phyloP scores from a whole-genome alignment of 2,329 filamentous ascomycete genomes.

The Diaporthe citriasiana region DNA sequence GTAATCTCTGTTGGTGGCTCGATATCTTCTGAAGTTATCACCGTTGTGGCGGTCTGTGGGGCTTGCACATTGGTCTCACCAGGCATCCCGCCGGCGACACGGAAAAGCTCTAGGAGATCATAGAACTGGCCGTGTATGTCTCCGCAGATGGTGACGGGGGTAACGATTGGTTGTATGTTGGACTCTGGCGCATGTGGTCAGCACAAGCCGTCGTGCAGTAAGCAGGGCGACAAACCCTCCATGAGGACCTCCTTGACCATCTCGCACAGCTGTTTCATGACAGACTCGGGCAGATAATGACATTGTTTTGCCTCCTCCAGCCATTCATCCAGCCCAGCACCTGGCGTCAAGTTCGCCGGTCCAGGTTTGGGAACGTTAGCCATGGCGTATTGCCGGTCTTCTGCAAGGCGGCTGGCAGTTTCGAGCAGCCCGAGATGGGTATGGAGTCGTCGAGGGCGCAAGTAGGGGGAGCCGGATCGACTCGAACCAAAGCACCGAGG shows the following conservation, averaged over 20 bases:
- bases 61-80: constrained; percentile 80
- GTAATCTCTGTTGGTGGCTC: constrained; percentile 92
- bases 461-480: constrained; percentile 1
- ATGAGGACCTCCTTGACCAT: constrained; percentile 99
- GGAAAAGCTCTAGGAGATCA: constrained; percentile 95
- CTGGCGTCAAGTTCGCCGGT: constrained; percentile 85
- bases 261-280: constrained; percentile 99
- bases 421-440: neutral
- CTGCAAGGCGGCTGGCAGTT: constrained; percentile 21
- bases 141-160: constrained; percentile 96
- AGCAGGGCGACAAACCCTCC: constrained; percentile 76
- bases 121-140: constrained; percentile 99
- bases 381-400: constrained; percentile 52
- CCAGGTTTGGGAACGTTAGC: constrained; percentile 85
- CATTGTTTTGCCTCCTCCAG: constrained; percentile 96
- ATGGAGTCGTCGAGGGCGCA: neutral
- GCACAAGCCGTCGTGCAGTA: neutral
- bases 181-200: constrained; percentile 73
- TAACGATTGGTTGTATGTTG: constrained; percentile 98
- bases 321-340: constrained; percentile 95
- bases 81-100: constrained; percentile 96
- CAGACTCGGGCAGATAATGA: constrained; percentile 93
- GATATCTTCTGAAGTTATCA: constrained; percentile 92
- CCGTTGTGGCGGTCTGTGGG: constrained; percentile 76
- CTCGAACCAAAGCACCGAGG: constrained; percentile 27